Base-by-base conservation (phyloP, 305 asterid genomes). In the Rubia peregrina region DNA sequence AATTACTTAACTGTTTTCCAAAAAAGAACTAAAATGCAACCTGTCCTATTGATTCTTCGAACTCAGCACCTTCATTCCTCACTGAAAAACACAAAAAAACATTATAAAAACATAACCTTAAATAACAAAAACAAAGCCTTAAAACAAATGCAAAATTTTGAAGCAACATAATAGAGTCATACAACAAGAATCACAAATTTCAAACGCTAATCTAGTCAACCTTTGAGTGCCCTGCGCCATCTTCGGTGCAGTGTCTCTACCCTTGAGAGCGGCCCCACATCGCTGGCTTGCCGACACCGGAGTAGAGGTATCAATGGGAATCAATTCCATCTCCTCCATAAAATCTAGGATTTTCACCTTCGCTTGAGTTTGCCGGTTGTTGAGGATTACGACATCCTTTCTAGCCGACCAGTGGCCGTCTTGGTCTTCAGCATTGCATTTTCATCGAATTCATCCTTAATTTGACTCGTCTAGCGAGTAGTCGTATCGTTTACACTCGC, bases 151-250 rank as follows among this genome's bases (percentile, higher is more conserved):
- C 36, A 33, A 33, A 33, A 33, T 4, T 33, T 0, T 33, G 36
- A 33, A 17, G 19, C 2, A 53, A 48, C 61, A 9, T 9, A 33
- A 33, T 33, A 2, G 3, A 6, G 51, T 9, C 10, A 12, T 24
- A 9, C 26, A 4, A 60, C 10, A 17, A 60, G 42, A 33, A 33
- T 33, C 36, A 33, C 36, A 33, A 24, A 24, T 33, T 12, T 11
- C 13, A 2, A 21, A 22, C 36, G 88, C 85, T 84, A 88, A 79
- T 83, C 96, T 88, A 46, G 74, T 78, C 8, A 96, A 92, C 62
- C 90, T 70, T 21, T 95, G 79, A 2, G 93, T 81, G 79, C 88
- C 78, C 44, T 78, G 80, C 26, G 43, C 75, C 43, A 38, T 33
- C 36, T 33, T 78, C 59, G 77, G 80, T 9, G 79, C 71, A 33